phyloP scores from a whole-genome alignment of 164 flowering plant genomes.

The Kalanchoe fedtschenkoi region DNA sequence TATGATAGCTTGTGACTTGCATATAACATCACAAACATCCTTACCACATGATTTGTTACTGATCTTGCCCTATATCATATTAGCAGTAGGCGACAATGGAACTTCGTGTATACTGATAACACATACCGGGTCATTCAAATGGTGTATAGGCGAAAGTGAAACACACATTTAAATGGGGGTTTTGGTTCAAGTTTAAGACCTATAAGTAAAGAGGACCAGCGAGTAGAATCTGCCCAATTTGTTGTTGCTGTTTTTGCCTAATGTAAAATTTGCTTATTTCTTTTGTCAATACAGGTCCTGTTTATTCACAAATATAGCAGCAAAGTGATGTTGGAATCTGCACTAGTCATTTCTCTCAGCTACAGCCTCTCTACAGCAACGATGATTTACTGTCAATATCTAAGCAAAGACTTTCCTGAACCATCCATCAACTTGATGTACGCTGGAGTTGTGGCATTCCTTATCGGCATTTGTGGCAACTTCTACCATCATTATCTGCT shows the following conservation, averaged over 20 bases:
- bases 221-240: background rate
- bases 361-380: constrained; percentile 27
- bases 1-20: no score
- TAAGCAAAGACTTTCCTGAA: constrained; percentile 25
- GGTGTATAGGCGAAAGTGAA: no score
- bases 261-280: background rate
- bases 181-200: no score
- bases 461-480: constrained; percentile 49
- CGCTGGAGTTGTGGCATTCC: constrained; percentile 32
- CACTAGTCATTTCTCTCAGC: constrained; percentile 23
- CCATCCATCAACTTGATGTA: constrained; percentile 37
- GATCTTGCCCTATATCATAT: no score
- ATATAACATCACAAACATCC: no score
- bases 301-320: constrained; percentile 71
- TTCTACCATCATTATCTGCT: constrained; percentile 62
- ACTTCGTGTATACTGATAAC: no score
- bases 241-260: background rate
- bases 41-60: no score
- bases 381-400: constrained; percentile 37
- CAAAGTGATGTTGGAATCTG: constrained; percentile 28
- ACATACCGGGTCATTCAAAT: no score
- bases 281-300: constrained; percentile 27
- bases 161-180: no score
- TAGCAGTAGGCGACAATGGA: no score
- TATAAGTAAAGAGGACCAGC: background rate